Evolutionary conservation across 2,329 filamentous ascomycete genomes (phyloP), one percentile per base, ranked within the genome.

Genomic region (Niveomyces coronatus): DNA sequence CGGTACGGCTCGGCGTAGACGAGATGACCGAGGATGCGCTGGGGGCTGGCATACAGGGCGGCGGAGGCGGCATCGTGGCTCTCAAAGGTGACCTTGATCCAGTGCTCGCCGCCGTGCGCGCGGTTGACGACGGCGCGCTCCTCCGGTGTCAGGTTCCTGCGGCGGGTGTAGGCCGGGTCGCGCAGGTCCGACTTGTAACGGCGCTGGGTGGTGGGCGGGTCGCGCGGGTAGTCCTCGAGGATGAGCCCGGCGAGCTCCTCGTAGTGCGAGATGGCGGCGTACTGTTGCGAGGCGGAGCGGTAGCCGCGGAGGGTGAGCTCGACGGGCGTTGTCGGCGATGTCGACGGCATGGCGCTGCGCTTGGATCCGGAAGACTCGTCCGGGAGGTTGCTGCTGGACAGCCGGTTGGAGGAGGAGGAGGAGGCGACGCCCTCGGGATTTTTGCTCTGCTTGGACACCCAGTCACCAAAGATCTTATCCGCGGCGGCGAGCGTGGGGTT

Each of bases 221-320:
- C 79, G 45, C 89, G 79, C 8, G 87, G 78, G 60, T 96, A 96
- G 61, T 95, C 88, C 63, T 96, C 89, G 60, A 88, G 88, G 55
- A 95, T 85, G 45, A 76, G 65, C 18, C 88, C 88, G 6, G 85
- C 89, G 29, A 94, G 78, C 43, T 80, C 75, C 64, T 95, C 89
- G 63, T 83, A 96, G 61, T 85, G 85, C 48, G 83, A 79, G 49
- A 96, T 80, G 23, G 87, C 87, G 19, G 88, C 86, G 72, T 91
- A 95, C 66, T 86, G 70, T 61, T 79, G 64, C 58, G 76, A 58
- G 2, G 67, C 56, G 13, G 70, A 72, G 39, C 68, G 65, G 60
- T 88, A 95, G 20, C 89, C 89, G 48, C 88, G 84, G 13, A 96
- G 68, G 39, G 94, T 77, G 45, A 94, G 75, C 61, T 95, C 87